Base-by-base conservation (phyloP, 2,329 filamentous ascomycete species). In the Lachnellula subtilissima region DNA sequence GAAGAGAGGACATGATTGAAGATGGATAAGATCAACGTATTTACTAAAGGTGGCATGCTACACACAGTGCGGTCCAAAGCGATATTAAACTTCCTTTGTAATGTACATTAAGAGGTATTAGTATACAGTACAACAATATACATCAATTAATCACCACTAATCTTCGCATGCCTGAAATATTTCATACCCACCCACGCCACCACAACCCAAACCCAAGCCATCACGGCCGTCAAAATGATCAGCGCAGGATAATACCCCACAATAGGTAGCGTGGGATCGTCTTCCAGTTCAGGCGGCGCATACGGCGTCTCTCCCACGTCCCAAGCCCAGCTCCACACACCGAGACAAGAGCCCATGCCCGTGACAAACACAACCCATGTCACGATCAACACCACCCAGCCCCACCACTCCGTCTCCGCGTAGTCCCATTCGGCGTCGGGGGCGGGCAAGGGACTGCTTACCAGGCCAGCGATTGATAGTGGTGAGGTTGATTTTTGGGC, bases 151-250 rank as follows among this genome's bases (percentile, higher is more conserved):
- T 70, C 68, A n/a, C 68, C 68, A 59, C 66, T 70, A 45, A 97
- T 95, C 76, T 96, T 96, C 36, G 94, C 93, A 77, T 99, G 94
- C 65, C 92, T 85, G 70, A 99, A 99, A 73, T 97, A 97, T 72
- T 99, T 99, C 93, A 99, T 97, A 23, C 94, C 94, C 49, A 97
- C 87, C 94, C 94, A 99, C 11, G 95, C 94, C 56, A 95, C 86
- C 12, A 96, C 85, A 17, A 97, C 94, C 94, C 94, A 99, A 5
- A 97, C 91, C 94, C 94, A 99, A 17, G 92, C 91, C 89, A 99
- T 97, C 28, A 99, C 89, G 48, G 86, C 87, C 3, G 93, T 97
- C 64, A 97, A 76, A 56, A 97, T 94, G 62, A 97, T 89, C 67
- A 99, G 76, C 11, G 92, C 91, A 23, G 94, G 94, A 74, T 99